Percentiles rank a stretch among this genome's conserved stretches.
These are phyloP conservation scores for Neurospora hispaniola DNA, from an alignment of 495 filamentous ascomycete species.

Conservation along the genomic window DNA sequence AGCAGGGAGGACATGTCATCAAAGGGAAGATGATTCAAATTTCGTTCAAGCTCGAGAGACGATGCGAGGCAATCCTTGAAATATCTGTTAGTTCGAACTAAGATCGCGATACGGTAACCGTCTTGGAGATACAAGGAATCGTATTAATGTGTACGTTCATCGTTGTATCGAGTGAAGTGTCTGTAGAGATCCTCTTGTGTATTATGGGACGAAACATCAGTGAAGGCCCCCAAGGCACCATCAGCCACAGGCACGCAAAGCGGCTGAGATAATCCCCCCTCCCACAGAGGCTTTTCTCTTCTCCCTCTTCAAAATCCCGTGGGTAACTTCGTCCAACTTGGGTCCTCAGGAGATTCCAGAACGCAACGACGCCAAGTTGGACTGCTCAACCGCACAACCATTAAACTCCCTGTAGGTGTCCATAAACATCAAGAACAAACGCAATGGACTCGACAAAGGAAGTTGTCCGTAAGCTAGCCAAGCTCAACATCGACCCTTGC, in stretches of 20 bases:
- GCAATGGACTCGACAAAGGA: neutral
- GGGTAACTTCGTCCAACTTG: neutral
- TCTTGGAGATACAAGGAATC: neutral
- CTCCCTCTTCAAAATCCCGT: neutral
- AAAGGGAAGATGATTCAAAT: neutral
- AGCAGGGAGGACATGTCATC: neutral
- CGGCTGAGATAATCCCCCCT: neutral
- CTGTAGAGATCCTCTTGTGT: too few relatives aligned
- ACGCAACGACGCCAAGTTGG: fast-evolving
- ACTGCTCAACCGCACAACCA: neutral
- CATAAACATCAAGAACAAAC: neutral
- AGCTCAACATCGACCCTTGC: neutral
- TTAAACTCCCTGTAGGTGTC: too few relatives aligned
- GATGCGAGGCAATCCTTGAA: neutral
- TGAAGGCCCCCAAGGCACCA: neutral
- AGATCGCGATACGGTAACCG: neutral
- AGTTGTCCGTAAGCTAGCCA: neutral
- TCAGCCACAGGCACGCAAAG: neutral
- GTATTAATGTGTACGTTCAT: neutral
- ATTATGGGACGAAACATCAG: neutral
- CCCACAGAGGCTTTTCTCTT: neutral
- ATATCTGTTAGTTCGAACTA: neutral
- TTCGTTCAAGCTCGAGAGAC: neutral
- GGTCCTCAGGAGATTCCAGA: too few relatives aligned
- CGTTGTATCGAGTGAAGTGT: neutral